phyloP scores from a whole-genome alignment of 805 yeast genomes.

The Komagataella populi region DNA sequence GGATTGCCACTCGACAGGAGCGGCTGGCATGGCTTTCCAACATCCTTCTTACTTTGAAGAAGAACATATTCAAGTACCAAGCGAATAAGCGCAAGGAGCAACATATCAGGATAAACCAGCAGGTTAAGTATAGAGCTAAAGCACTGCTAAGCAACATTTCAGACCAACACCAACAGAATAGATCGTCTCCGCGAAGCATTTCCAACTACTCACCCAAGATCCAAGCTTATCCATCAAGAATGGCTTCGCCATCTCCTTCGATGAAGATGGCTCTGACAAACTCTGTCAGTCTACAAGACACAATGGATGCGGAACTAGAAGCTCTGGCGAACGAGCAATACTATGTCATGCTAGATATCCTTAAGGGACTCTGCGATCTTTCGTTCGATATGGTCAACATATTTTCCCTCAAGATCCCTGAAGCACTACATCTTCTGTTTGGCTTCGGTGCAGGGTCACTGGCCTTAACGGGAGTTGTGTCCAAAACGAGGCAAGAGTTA shows the following conservation, averaged over 20 bases:
- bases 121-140: slow-evolving; percentile 44
- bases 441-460: slow-evolving; percentile 19
- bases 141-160: slow-evolving; percentile 6
- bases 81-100: slow-evolving; percentile 32
- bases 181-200: background rate
- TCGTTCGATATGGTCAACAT: slow-evolving; percentile 32
- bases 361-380: slow-evolving; percentile 30
- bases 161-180: background rate
- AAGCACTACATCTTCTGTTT: slow-evolving; percentile 14
- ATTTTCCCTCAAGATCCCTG: slow-evolving; percentile 21
- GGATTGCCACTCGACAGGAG: slow-evolving; percentile 40
- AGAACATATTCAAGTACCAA: slow-evolving; percentile 29
- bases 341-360: slow-evolving; percentile 24
- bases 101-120: slow-evolving; percentile 41
- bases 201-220: slow-evolving; percentile 1
- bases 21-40: slow-evolving; percentile 58
- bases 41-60: slow-evolving; percentile 41
- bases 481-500: background rate
- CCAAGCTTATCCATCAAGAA: background rate
- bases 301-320: slow-evolving; percentile 14
- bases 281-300: background rate
- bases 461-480: slow-evolving; percentile 12
- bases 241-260: background rate
- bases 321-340: slow-evolving; percentile 20
- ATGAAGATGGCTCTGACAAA: slow-evolving; percentile 3